phyloP scores from a whole-genome alignment of 192 early-diverging fungal species.

The Umbelopsis isabellina region DNA sequence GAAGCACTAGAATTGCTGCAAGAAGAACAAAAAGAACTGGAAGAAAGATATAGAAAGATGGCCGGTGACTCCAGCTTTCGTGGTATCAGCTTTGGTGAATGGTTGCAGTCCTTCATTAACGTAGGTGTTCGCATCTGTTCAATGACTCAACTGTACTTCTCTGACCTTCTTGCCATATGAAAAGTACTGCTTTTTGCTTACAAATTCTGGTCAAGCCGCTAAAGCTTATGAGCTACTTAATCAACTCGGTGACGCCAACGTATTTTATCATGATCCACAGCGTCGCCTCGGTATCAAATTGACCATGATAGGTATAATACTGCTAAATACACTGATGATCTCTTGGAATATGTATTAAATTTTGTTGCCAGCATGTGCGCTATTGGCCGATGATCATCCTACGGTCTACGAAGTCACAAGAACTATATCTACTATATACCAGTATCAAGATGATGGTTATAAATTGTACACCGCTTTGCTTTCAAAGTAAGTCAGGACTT shows the following conservation, averaged over 20 bases:
- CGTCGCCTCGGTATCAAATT: constrained; percentile 43
- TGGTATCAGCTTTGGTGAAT: constrained; percentile 52
- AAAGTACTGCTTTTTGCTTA: constrained; percentile 60
- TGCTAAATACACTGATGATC: neutral
- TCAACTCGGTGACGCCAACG: constrained; percentile 55
- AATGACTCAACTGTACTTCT: neutral
- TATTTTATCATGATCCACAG: constrained; percentile 60
- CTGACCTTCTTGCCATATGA: neutral
- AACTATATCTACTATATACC: constrained; percentile 44
- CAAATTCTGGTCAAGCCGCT: constrained; percentile 49
- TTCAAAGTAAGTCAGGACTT: constrained; percentile 37
- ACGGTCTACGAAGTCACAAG: constrained; percentile 40
- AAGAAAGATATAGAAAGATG: constrained; percentile 38
- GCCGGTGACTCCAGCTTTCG: constrained; percentile 39
- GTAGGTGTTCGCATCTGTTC: constrained; percentile 34
- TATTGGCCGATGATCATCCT: constrained; percentile 28
- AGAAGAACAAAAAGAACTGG: constrained; percentile 23
- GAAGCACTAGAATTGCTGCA: constrained; percentile 26
- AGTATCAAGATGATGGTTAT: constrained; percentile 47
- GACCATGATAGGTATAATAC: constrained; percentile 61
- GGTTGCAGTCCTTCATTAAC: constrained; percentile 68
- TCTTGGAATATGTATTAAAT: neutral
- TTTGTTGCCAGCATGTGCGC: constrained; percentile 36
- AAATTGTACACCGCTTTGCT: constrained; percentile 51
- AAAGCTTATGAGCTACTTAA: constrained; percentile 64